These are phyloP conservation scores for Cordyceps javanica DNA, from an alignment of 2,329 filamentous ascomycete genomes.

Conservation along the genomic window DNA sequence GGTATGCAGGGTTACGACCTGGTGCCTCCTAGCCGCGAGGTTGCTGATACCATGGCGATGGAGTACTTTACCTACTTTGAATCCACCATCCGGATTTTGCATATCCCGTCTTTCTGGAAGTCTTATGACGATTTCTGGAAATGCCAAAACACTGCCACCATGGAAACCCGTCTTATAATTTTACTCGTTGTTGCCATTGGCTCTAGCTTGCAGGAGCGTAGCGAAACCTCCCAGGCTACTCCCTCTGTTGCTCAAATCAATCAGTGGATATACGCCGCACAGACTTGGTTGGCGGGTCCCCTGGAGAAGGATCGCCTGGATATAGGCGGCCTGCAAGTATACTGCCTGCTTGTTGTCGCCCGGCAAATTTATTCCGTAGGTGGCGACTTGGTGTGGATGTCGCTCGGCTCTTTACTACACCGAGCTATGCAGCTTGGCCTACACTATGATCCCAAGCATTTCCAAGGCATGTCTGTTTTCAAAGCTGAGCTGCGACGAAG, in stretches of 20 bases:
- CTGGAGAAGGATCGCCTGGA: constrained; percentile 26
- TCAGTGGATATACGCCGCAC: constrained; percentile 35
- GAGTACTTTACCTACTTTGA: constrained; percentile 46
- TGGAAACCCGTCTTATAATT: constrained; percentile 27
- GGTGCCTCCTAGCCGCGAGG: constrained; percentile 22
- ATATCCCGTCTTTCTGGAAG: constrained; percentile 44
- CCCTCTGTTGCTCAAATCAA: constrained; percentile 17
- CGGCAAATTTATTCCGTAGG: constrained; percentile 36
- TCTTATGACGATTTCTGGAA: constrained; percentile 45
- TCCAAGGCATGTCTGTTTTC: constrained; percentile 28
- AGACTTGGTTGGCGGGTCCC: constrained; percentile 35
- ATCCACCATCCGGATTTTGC: constrained; percentile 44
- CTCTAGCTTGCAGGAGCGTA: constrained; percentile 20
- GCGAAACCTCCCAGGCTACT: background rate
- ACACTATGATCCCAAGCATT: constrained; percentile 35
- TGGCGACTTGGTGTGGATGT: constrained; percentile 36
- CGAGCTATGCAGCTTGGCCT: constrained; percentile 40
- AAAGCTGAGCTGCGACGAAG: constrained; percentile 34
- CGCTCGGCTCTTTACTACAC: constrained; percentile 33
- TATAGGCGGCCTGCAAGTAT: constrained; percentile 31
- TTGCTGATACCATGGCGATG: constrained; percentile 33
- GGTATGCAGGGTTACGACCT: constrained; percentile 18
- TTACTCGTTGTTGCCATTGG: constrained; percentile 36
- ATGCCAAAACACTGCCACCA: constrained; percentile 20
- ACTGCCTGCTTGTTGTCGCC: constrained; percentile 32